Evolutionary conservation across 202 grass and related monocot species (phyloP).

Genomic region (Dendrocalamus latiflorus): DNA sequence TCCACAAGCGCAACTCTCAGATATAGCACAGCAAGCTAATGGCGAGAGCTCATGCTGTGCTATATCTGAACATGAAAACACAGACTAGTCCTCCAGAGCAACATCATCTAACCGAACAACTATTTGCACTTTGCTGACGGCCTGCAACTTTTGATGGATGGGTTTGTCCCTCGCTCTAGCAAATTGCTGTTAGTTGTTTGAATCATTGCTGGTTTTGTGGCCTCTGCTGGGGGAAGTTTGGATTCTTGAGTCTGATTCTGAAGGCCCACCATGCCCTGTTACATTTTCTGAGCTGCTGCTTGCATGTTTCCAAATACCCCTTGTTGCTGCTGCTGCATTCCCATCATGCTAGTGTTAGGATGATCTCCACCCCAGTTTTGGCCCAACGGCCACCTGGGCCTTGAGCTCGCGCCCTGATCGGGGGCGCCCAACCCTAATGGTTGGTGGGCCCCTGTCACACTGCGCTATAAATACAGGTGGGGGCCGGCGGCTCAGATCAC

Average conservation of each 20-base stretch:
- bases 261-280: slow-evolving; percentile 87
- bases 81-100: no score
- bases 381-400: no score
- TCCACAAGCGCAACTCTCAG: no score
- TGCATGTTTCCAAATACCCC: slow-evolving; percentile 70
- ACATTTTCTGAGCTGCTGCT: slow-evolving; percentile 61
- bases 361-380: no score
- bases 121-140: background rate
- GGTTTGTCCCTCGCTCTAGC: background rate
- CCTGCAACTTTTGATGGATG: background rate
- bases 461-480: no score
- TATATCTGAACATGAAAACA: background rate
- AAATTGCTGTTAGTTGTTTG: background rate
- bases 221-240: slow-evolving; percentile 85
- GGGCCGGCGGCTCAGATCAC: no score
- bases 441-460: no score
- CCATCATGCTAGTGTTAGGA: slow-evolving; percentile 61
- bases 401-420: no score
- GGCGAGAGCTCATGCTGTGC: no score
- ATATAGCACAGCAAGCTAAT: no score
- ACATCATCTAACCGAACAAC: background rate
- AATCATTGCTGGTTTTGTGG: slow-evolving; percentile 75
- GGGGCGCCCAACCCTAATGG: no score
- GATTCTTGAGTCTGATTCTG: slow-evolving; percentile 65
- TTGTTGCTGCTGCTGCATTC: slow-evolving; percentile 86